Evolutionary conservation across 2,329 filamentous ascomycete genomes (phyloP), one percentile per base, ranked within the genome.

Genomic region (Calonectria pauciramosa): DNA sequence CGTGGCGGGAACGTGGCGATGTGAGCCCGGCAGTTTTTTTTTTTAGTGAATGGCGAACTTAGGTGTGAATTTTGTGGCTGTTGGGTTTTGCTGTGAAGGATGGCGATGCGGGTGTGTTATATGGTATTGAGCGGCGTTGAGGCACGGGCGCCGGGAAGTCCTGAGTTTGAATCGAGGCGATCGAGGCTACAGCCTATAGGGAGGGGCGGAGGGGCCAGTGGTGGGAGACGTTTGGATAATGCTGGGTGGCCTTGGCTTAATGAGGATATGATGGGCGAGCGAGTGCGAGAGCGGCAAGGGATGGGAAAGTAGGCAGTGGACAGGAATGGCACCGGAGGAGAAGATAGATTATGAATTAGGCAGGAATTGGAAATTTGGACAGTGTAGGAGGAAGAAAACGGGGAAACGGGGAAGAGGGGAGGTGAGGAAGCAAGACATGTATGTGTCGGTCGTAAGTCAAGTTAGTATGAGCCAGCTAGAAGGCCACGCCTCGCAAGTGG

Each of bases 201-300:
- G 54, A 70, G 56, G 56, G 56, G 49, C 56, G 41, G 68, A 51
- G 13, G 34, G 32, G 60, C 30, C 26, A 32, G 41, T 28, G 41
- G 38, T 41, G 68, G 68, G 54, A 69, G 49, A 30, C 47, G 60
- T 71, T 71, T 68, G 56, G 56, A 13, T 38, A 38, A 69, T 54
- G 71, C 71, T 69, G 54, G 26, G 41, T 54, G 64, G 63, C 52
- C 70, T 54, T 36, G 49, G 51, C 67, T 38, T 34, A 73, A 47
- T 36, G 66, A 69, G 47, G 18, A 49, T 44, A 16, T 65, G 51
- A 59, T 64, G n/a, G 34, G 38, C 41, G 63, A n/a, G 30, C n/a
- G 65, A 36, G 26, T n/a, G 34, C 20, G 63, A 56, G 38, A 41
- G 26, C 38, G 36, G 28, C n/a, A 47, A 26, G 52, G 52, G 51